These are phyloP conservation scores for Zymoseptoria ardabiliae DNA, from an alignment of 2,329 filamentous ascomycete genomes.

Conservation along the genomic window DNA sequence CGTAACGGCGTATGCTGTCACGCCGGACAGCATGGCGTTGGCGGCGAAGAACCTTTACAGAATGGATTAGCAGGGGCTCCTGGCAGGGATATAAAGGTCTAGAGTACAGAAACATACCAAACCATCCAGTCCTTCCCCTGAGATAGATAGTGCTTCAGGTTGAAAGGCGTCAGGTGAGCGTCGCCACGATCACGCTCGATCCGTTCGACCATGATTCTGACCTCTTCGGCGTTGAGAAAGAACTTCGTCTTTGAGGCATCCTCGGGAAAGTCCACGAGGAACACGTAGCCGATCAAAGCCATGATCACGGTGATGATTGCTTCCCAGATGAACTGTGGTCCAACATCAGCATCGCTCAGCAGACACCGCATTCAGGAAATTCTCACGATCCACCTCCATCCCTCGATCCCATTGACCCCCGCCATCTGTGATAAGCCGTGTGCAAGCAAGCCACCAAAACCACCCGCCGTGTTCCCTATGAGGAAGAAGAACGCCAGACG, in stretches of 20 bases:
- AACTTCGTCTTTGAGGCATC: slow-evolving; percentile 9
- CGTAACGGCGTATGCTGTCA: slow-evolving; percentile 24
- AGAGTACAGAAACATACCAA: not conserved
- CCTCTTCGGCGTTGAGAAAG: slow-evolving; percentile 8
- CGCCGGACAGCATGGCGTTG: not conserved
- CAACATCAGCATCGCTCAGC: not conserved
- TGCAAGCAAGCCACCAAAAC: slow-evolving; percentile 32
- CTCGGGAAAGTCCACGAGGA: slow-evolving; percentile 28
- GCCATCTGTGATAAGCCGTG: slow-evolving; percentile 62
- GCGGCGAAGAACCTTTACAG: not conserved
- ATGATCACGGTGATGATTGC: slow-evolving; percentile 19
- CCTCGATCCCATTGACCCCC: slow-evolving; percentile 53
- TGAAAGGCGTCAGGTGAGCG: slow-evolving; percentile 5
- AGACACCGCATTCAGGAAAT: not conserved
- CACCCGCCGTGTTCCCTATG: slow-evolving; percentile 31
- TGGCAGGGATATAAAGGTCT: not conserved
- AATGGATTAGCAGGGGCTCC: not conserved
- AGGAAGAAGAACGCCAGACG: slow-evolving; percentile 3
- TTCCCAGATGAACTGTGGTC: slow-evolving; percentile 7
- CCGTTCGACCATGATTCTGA: slow-evolving; percentile 9
- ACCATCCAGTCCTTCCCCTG: slow-evolving; percentile 8
- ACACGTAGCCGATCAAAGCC: slow-evolving; percentile 34
- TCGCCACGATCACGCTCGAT: slow-evolving; percentile 10
- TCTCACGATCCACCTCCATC: slow-evolving; percentile 65
- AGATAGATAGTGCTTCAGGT: slow-evolving; percentile 5